These are phyloP conservation scores for Paracoccidioides brasiliensis DNA, from an alignment of 2,329 filamentous ascomycete genomes.

Conservation along the genomic window DNA sequence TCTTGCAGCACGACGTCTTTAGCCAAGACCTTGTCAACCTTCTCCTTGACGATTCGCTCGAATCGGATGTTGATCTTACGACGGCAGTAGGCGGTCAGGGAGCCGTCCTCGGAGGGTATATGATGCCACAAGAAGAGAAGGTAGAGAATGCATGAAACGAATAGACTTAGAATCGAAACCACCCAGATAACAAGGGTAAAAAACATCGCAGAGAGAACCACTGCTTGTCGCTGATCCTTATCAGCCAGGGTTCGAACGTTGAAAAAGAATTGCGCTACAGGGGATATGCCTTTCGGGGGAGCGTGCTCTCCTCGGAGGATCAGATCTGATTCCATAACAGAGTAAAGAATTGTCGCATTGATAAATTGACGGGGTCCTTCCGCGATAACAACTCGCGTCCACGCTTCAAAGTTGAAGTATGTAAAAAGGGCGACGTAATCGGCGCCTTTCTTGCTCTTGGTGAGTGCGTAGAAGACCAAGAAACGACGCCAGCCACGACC, in stretches of 20 bases:
- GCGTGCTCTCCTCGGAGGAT: conserved; percentile 46
- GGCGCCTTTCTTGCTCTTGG: conserved; percentile 78
- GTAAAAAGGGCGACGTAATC: conserved; percentile 86
- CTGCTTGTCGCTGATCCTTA: conserved; percentile 61
- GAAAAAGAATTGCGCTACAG: conserved; percentile 63
- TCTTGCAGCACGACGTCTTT: conserved; percentile 53
- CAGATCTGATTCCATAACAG: conserved; percentile 64
- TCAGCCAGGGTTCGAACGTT: conserved; percentile 64
- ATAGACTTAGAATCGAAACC: conserved; percentile 59
- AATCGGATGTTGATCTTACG: conserved; percentile 82
- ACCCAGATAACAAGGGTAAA: conserved; percentile 87
- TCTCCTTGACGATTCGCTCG: conserved; percentile 68
- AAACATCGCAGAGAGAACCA: conserved; percentile 79
- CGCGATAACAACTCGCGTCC: conserved; percentile 78
- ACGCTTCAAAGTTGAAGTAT: conserved; percentile 72
- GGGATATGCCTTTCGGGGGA: conserved; percentile 44
- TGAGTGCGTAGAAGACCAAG: conserved; percentile 81
- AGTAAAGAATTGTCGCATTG: conserved; percentile 78
- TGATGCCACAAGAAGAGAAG: conserved; percentile 85
- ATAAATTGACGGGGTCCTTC: conserved; percentile 85
- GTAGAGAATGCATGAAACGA: conserved; percentile 67
- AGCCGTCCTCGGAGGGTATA: conserved; percentile 69
- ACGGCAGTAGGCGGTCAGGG: conserved; percentile 72
- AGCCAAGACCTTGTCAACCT: conserved; percentile 77
- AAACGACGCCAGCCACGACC: conserved; percentile 79